Evolutionary conservation across 352 stramenopile species (phyloP).

Genomic region (Phytophthora multivora): DNA sequence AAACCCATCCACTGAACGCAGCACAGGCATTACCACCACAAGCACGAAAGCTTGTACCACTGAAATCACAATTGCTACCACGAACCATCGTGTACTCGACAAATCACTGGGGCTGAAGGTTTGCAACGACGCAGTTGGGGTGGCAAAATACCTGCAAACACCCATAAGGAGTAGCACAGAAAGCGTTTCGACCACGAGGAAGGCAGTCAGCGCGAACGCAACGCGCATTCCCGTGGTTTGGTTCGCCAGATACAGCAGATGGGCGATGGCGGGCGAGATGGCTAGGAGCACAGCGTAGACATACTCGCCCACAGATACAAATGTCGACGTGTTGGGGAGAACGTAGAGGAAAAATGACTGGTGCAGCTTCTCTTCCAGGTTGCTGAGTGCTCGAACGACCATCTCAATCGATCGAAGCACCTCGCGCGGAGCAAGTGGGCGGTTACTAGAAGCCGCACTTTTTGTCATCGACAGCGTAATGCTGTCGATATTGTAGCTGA

Average conservation of each 20-base stretch:
- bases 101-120: constrained; percentile 6
- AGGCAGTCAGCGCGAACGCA: constrained; percentile 49
- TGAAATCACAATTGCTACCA: constrained; percentile 30
- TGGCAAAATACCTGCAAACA: constrained; percentile 12
- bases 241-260: constrained; percentile 55
- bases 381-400: constrained; percentile 80
- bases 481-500: constrained; percentile 88
- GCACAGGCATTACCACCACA: constrained; percentile 22
- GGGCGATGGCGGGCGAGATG: constrained; percentile 67
- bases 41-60: constrained; percentile 32
- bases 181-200: constrained; percentile 46
- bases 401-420: constrained; percentile 67
- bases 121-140: constrained; percentile 12
- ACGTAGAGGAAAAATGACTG: constrained; percentile 91
- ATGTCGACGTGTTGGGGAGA: constrained; percentile 68
- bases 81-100: constrained; percentile 27
- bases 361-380: constrained; percentile 89
- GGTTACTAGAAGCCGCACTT: constrained; percentile 12
- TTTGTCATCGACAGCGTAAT: constrained; percentile 63
- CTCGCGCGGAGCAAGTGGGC: constrained; percentile 34
- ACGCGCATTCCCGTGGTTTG: constrained; percentile 65
- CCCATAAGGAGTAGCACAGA: constrained; percentile 25
- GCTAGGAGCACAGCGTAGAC: constrained; percentile 79
- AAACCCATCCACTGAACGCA: constrained; percentile 38
- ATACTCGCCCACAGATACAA: constrained; percentile 90